Conservation (phyloP, 2,329 filamentous ascomycete genomes). For the Neonectria punicea region DNA sequence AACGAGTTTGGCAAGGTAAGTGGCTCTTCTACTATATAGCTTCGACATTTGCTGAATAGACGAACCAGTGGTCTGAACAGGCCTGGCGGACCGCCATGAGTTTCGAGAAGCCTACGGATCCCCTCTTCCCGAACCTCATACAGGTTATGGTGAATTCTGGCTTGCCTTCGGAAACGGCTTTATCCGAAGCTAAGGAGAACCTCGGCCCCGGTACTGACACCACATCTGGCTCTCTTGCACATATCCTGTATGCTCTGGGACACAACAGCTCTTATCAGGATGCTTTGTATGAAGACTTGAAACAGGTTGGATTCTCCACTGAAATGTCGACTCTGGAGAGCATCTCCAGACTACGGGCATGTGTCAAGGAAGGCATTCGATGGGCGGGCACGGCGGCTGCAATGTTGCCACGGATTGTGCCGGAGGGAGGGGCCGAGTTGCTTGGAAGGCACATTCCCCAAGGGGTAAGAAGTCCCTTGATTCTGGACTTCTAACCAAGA, state of each 20-base stretch:
- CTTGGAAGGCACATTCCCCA: conserved; percentile 37
- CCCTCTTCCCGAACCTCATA: conserved; percentile 33
- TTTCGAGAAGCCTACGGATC: neutral
- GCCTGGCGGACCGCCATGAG: conserved; percentile 11
- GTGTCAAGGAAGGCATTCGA: conserved; percentile 43
- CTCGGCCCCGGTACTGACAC: conserved; percentile 47
- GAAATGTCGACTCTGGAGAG: conserved; percentile 39
- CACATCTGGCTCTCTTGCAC: conserved; percentile 44
- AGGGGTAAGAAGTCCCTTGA: conserved; percentile 27
- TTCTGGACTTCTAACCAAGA: neutral
- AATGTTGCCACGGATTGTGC: conserved; percentile 43
- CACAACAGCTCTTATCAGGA: conserved; percentile 41
- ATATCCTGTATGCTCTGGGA: conserved; percentile 44
- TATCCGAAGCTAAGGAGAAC: conserved; percentile 46
- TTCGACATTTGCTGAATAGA: neutral
- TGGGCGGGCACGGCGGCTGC: conserved; percentile 43
- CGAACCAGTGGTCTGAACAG: conserved; percentile 12
- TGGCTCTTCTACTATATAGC: neutral
- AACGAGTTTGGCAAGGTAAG: conserved; percentile 22
- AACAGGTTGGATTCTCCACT: conserved; percentile 30
- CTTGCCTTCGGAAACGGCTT: conserved; percentile 36
- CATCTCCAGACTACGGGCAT: conserved; percentile 36
- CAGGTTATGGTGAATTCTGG: conserved; percentile 33
- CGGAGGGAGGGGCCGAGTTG: conserved; percentile 35
- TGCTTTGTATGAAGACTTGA: conserved; percentile 37